Percentiles rank a stretch among this genome's conserved stretches.
Evolutionary conservation across 2,329 filamentous ascomycete genomes (phyloP).

Genomic region (Cordyceps militaris): DNA sequence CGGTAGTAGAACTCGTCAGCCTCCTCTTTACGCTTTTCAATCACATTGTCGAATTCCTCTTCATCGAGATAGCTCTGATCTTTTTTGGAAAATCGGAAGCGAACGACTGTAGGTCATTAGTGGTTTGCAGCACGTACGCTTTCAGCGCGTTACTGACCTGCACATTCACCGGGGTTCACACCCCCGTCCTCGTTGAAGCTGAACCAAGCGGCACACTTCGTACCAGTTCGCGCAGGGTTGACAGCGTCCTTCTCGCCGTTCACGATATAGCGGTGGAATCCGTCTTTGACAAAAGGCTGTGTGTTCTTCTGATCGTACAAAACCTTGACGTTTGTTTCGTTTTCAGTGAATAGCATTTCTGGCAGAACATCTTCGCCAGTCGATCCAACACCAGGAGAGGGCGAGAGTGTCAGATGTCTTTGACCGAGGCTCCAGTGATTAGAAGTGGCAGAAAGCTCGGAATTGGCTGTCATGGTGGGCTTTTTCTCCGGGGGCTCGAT

Average conservation of each 20-base stretch:
- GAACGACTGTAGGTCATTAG: conserved; percentile 55
- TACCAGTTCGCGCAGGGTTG: conserved; percentile 73
- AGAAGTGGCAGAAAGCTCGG: conserved; percentile 64
- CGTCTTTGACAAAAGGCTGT: conserved; percentile 85
- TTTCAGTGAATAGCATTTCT: conserved; percentile 84
- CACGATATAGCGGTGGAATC: conserved; percentile 84
- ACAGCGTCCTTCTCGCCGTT: conserved; percentile 71
- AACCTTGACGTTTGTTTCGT: conserved; percentile 78
- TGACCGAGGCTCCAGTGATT: conserved; percentile 75
- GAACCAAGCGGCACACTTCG: conserved; percentile 88
- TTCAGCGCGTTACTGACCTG: conserved; percentile 54
- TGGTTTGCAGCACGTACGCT: conserved; percentile 20
- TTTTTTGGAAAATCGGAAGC: conserved; percentile 77
- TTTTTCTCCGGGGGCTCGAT: conserved; percentile 68
- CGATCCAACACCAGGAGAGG: conserved; percentile 76
- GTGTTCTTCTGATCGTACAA: conserved; percentile 75
- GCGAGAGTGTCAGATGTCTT: conserved; percentile 76
- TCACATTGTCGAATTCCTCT: conserved; percentile 83
- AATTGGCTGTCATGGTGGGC: conserved; percentile 64
- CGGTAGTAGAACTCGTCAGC: conserved; percentile 95
- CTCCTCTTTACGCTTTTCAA: conserved; percentile 79
- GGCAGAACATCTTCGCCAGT: conserved; percentile 80
- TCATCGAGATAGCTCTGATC: conserved; percentile 78
- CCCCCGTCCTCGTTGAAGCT: conserved; percentile 84
- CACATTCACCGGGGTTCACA: conserved; percentile 83